Base-by-base conservation (phyloP, 1,284 basidiomycete species). In the Tylopilus orsonianus region DNA sequence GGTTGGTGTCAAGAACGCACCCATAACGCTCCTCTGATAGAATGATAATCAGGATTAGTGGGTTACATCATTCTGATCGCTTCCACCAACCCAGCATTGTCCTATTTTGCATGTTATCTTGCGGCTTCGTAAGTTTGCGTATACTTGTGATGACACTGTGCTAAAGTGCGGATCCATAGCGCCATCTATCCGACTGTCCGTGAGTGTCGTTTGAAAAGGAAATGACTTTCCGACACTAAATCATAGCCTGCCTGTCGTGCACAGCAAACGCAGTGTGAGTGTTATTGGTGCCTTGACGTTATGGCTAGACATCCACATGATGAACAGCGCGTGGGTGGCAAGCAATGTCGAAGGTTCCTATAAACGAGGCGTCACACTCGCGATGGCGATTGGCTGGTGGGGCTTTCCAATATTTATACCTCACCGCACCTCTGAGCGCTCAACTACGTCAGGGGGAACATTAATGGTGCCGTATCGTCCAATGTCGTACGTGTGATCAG, bases 51-150 rank as follows among this genome's bases (percentile, higher is more conserved):
- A 65, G 65, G 73, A 8, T 59, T 74, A 16, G 62, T 75, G 2
- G 85, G 83, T 41, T 79, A 75, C 53, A 69, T 77, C 53, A 77
- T 81, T 36, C 62, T 81, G 18, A 73, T 78, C 12, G 66, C 67
- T 34, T 79, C 77, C 8, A 68, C 58, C 12, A 75, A 64, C 43
- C 64, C 78, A 6, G 67, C 70, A 6, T 56, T 77, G 9, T 75
- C 70, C 43, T 75, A 74, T 55, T 72, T 74, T 50, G 73, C 69
- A 2, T 69, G 72, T 42, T 81, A 71, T 54, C 59, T 81, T 4
- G 78, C 73, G 6, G 70, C 73, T 19, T 73, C 73, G 71, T 77
- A 50, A 60, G 76, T 69, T 40, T 34, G 29, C 14, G 20, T 12
- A 18, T n/a, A n/a, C n/a, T 16, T 38, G 34, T 14, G n/a, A 8